Evolutionary conservation across 2,329 filamentous ascomycete species (phyloP).

Genomic region (Beauveria medogensis): DNA sequence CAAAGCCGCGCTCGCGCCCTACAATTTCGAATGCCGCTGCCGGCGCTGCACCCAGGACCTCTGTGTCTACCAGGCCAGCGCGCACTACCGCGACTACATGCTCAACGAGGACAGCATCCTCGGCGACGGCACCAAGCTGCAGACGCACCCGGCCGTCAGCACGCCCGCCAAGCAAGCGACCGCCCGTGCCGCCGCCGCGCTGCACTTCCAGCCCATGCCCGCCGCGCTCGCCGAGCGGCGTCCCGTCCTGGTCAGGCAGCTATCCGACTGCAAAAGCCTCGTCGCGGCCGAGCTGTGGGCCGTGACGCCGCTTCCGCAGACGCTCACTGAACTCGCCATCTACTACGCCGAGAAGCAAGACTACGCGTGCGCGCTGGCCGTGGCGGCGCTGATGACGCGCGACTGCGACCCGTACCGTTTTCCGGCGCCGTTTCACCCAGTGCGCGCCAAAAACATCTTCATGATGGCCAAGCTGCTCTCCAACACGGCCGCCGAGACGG

Average conservation of each 20-base stretch:
- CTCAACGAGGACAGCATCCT: conserved; percentile 33
- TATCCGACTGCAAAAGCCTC: conserved; percentile 19
- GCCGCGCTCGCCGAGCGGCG: conserved; percentile 21
- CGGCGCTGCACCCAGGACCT: conserved; percentile 41
- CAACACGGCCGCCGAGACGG: conserved; percentile 36
- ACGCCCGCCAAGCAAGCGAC: conserved; percentile 14
- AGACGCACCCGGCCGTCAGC: conserved; percentile 20
- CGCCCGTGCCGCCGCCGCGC: conserved; percentile 21
- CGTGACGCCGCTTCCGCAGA: conserved; percentile 38
- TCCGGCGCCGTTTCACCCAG: conserved; percentile 41
- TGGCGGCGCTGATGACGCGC: conserved; percentile 39
- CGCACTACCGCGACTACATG: conserved; percentile 29
- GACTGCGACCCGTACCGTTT: conserved; percentile 42
- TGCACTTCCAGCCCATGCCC: conserved; percentile 18
- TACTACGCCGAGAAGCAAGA: conserved; percentile 36
- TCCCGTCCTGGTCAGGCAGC: conserved; percentile 16
- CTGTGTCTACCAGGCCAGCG: conserved; percentile 45
- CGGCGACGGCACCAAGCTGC: conserved; percentile 27
- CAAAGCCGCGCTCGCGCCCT: conserved; percentile 35
- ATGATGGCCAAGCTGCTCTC: conserved; percentile 44
- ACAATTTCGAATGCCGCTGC: conserved; percentile 47
- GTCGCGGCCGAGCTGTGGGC: conserved; percentile 33
- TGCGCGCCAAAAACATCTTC: conserved; percentile 43
- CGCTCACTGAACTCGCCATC: conserved; percentile 36
- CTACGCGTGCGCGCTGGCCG: conserved; percentile 35